Evolutionary conservation across 371 early-diverging fungal species (phyloP).

Genomic region (Rhizomucor pusillus): DNA sequence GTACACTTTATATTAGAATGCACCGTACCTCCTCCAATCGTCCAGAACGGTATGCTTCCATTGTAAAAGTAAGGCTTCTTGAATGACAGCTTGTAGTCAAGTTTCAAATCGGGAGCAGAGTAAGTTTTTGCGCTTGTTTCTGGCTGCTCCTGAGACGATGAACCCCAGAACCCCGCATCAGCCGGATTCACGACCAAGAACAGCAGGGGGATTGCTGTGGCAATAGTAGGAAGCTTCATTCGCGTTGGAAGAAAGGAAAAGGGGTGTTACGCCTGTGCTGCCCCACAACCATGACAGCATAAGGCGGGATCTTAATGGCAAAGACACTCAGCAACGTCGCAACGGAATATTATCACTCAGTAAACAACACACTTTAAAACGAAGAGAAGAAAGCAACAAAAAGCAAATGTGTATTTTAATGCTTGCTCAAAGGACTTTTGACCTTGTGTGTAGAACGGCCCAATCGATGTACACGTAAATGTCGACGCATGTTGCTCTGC

Average conservation of each 20-base stretch:
- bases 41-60: conserved; percentile 57
- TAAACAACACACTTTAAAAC: not conserved
- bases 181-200: not conserved
- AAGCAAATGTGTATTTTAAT: not conserved
- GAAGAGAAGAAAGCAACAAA: not conserved
- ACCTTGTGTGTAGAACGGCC: conserved; percentile 12
- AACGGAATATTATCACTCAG: too few species aligned
- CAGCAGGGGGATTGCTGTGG: too few species aligned
- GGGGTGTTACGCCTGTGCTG: too few species aligned
- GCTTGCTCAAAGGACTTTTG: conserved; percentile 12
- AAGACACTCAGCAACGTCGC: too few species aligned
- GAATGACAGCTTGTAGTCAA: conserved; percentile 67
- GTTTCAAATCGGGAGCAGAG: conserved; percentile 27
- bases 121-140: not conserved
- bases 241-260: too few species aligned
- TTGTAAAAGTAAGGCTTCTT: conserved; percentile 64
- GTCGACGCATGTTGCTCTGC: conserved; percentile 62
- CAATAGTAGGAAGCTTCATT: too few species aligned
- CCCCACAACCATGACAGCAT: too few species aligned
- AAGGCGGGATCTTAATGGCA: too few species aligned
- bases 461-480: conserved; percentile 42
- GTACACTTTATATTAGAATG: conserved; percentile 3
- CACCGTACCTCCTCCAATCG: conserved; percentile 43
- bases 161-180: not conserved
- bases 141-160: not conserved